Conservation (phyloP, 2,329 filamentous ascomycete species). For the Aureobasidium sp. region DNA sequence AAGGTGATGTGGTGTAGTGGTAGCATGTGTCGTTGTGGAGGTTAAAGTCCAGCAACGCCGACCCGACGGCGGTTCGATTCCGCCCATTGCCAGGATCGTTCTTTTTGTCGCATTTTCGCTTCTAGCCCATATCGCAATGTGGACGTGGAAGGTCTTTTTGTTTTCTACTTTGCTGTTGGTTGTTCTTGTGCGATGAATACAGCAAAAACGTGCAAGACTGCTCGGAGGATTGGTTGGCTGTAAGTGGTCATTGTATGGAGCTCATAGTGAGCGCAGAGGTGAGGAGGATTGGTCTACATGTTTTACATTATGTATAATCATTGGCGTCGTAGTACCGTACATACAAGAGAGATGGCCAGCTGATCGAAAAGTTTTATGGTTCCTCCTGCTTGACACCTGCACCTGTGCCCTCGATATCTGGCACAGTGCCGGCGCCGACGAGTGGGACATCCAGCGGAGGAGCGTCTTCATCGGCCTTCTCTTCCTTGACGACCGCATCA, state of each 20-base stretch:
- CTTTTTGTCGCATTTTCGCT: background rate
- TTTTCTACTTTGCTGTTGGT: too few relatives aligned
- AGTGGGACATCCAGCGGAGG: constrained; percentile 21
- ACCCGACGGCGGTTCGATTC: constrained; percentile 18
- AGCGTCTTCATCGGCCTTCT: constrained; percentile 26
- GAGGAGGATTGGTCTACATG: background rate
- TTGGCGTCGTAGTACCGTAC: background rate
- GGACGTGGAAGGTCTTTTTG: background rate
- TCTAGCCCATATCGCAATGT: background rate
- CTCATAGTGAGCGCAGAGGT: too few relatives aligned
- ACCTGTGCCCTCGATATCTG: constrained; percentile 24
- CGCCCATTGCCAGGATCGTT: constrained; percentile 16
- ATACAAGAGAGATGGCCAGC: background rate
- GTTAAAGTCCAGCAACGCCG: constrained; percentile 10
- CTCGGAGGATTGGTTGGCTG: background rate
- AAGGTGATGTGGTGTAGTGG: constrained; percentile 15
- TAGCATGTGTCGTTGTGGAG: constrained; percentile 15
- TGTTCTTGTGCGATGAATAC: too few relatives aligned
- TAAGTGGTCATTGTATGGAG: too few relatives aligned
- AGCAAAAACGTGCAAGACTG: background rate
- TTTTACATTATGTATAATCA: background rate
- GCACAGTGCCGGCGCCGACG: constrained; percentile 16
- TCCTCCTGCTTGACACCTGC: constrained; percentile 11
- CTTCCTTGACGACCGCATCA: constrained; percentile 22
- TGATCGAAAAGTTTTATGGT: background rate